A percentile compares a stretch with the other conserved stretches of the same genome.
Conservation (phyloP, 208 protist genomes). For the Leptomonas pyrrhocoris region DNA sequence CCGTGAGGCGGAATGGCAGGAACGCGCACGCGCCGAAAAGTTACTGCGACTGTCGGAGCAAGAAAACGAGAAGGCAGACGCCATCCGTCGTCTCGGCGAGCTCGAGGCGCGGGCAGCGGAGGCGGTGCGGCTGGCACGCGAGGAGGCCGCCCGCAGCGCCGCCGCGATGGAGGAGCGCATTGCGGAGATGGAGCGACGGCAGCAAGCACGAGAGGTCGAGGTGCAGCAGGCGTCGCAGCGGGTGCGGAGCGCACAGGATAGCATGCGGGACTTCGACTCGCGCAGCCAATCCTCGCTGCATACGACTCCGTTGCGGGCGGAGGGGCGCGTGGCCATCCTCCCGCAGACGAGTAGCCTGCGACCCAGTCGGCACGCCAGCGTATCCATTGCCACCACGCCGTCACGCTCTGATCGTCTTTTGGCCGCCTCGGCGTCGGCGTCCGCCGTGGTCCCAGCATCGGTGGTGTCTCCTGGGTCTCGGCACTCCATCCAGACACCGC, state of each 20-base stretch:
- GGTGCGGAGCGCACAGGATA: constrained; percentile 26
- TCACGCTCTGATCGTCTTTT: constrained; percentile 5
- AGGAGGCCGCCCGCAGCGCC: constrained; percentile 42
- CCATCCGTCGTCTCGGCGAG: constrained; percentile 36
- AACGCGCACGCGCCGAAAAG: constrained; percentile 29
- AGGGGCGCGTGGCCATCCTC: background rate
- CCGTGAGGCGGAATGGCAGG: constrained; percentile 41
- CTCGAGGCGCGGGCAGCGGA: constrained; percentile 48
- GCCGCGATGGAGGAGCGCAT: constrained; percentile 47
- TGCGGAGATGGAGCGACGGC: constrained; percentile 45
- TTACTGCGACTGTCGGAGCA: constrained; percentile 38
- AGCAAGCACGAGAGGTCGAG: constrained; percentile 43
- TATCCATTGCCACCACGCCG: constrained; percentile 10
- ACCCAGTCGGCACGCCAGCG: background rate
- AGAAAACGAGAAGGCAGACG: constrained; percentile 38
- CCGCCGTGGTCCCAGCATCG: background rate
- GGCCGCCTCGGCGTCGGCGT: background rate
- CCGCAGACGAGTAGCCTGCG: constrained; percentile 2
- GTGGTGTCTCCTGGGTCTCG: constrained; percentile 6
- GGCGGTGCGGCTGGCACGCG: constrained; percentile 42
- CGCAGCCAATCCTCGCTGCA: constrained; percentile 23
- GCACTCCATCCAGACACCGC: constrained; percentile 10
- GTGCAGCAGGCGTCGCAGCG: constrained; percentile 45
- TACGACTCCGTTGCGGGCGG: constrained; percentile 17
- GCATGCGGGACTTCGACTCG: constrained; percentile 36